Conservation (phyloP, 2,329 filamentous ascomycete genomes). For the Drechslerella stenobrocha region DNA sequence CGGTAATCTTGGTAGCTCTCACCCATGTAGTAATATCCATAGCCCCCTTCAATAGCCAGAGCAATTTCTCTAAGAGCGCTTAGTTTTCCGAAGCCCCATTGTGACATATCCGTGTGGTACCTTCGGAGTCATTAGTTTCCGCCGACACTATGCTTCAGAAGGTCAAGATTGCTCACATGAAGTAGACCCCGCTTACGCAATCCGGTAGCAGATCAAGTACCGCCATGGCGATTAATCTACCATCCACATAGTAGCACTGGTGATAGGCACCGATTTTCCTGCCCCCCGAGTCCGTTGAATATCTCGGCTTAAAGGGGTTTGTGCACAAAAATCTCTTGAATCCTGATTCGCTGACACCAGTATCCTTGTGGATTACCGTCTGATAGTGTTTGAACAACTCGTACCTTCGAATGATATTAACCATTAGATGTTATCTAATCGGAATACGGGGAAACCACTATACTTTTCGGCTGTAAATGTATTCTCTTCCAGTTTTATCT, state of each 20-base stretch:
- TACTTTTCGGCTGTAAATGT: slow-evolving; percentile 76
- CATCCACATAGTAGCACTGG: slow-evolving; percentile 79
- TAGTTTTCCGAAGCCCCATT: slow-evolving; percentile 72
- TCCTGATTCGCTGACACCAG: slow-evolving; percentile 64
- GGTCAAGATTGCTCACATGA: slow-evolving; percentile 61
- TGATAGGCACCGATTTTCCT: slow-evolving; percentile 72
- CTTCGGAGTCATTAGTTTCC: slow-evolving; percentile 3
- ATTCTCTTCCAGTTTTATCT: slow-evolving; percentile 71
- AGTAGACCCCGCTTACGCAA: slow-evolving; percentile 79
- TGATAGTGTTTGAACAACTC: slow-evolving; percentile 75
- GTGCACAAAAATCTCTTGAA: slow-evolving; percentile 75
- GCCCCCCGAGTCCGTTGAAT: slow-evolving; percentile 59
- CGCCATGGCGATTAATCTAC: slow-evolving; percentile 72
- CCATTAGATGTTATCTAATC: slow-evolving; percentile 4
- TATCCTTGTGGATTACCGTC: slow-evolving; percentile 70
- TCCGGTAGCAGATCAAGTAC: slow-evolving; percentile 76
- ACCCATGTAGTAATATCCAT: slow-evolving; percentile 75
- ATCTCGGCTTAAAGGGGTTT: slow-evolving; percentile 64
- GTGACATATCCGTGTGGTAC: slow-evolving; percentile 71
- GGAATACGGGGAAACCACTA: slow-evolving; percentile 31
- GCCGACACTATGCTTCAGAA: neutral
- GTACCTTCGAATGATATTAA: slow-evolving; percentile 53
- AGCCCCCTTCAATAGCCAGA: slow-evolving; percentile 69
- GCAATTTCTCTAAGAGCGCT: slow-evolving; percentile 74
- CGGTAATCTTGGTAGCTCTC: neutral